Evolutionary conservation across 2,329 filamentous ascomycete species (phyloP), one percentile per base, ranked within the genome.

Genomic region (Coniella lustricola): DNA sequence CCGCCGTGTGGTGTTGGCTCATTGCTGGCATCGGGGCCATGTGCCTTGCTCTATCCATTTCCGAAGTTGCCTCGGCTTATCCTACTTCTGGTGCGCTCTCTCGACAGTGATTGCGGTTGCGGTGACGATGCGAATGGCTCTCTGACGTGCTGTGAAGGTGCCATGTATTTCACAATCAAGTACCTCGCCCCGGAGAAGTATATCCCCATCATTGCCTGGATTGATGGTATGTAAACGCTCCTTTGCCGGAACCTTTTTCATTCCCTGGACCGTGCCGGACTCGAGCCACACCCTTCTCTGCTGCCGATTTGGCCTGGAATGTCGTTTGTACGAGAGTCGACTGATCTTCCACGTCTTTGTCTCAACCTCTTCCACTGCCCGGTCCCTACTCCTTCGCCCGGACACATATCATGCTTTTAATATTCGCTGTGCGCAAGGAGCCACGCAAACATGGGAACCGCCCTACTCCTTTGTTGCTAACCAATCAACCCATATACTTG

Each of bases 1-100:
- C 75, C 7, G 74, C 69, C 7, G 69, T 81, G 4, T 81, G 77
- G 76, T 78, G 72, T 59, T 81, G 77, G 77, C 58, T 77, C 42
- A 76, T 79, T 50, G 74, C 74, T 22, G 76, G 76, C 45, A 64
- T 68, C 38, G 76, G 77, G 10, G 77, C 76, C 49, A 72, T 80
- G 67, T 77, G 74, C 55, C 75, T 80, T 44, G 68, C 69, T 42
- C 57, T 67, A 21, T 78, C 75, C 9, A 75, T 79, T 31, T 73
- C 76, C 36, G 76, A 80, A 62, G 64, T 80, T 21, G 73, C 77
- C 25, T 77, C 74, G 34, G 75, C 76, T 3, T 80, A 80, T 59
- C 76, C 77, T 12, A 81, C 76, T 1, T 76, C 71, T 36, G 75
- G 75, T 56, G 72, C 25, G 74, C 32, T 29, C 10, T 29, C 14